Conservation (phyloP, 177 flowering plant genomes). For the Vitis hybrid region DNA sequence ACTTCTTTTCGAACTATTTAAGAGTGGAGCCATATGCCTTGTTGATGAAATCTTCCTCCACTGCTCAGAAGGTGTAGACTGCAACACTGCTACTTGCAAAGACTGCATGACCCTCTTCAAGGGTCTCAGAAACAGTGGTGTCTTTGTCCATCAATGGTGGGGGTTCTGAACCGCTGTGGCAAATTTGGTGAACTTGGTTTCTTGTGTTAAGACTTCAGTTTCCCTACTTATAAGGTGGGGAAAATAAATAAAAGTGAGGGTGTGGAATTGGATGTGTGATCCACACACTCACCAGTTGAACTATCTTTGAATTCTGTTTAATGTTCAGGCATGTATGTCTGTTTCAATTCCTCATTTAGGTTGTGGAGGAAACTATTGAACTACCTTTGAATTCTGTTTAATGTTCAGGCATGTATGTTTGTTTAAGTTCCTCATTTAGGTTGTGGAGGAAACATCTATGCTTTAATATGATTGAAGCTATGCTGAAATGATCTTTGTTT, state of each 20-base stretch:
- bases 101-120: constrained; percentile 53
- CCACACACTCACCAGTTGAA: constrained; percentile 10
- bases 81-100: constrained; percentile 19
- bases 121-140: constrained; percentile 54
- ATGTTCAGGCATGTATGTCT: background rate
- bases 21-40: constrained; percentile 70
- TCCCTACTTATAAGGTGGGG: constrained; percentile 1
- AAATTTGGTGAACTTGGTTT: background rate
- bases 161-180: constrained; percentile 22
- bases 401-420: background rate
- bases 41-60: constrained; percentile 84
- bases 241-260: constrained; percentile 2
- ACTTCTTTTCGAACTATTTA: constrained; percentile 57
- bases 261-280: constrained; percentile 8
- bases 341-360: constrained; percentile 3
- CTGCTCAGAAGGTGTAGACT: constrained; percentile 43
- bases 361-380: constrained; percentile 2
- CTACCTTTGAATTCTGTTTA: background rate
- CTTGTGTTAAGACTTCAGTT: background rate
- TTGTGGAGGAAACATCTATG: constrained; percentile 7
- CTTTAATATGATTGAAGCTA: no score
- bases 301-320: constrained; percentile 1
- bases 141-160: constrained; percentile 62
- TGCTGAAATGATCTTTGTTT: no score
- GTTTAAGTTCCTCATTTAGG: constrained; percentile 4